Conservation (phyloP, 768 basidiomycete species). For the Phylloporus rhodoxanthus region DNA sequence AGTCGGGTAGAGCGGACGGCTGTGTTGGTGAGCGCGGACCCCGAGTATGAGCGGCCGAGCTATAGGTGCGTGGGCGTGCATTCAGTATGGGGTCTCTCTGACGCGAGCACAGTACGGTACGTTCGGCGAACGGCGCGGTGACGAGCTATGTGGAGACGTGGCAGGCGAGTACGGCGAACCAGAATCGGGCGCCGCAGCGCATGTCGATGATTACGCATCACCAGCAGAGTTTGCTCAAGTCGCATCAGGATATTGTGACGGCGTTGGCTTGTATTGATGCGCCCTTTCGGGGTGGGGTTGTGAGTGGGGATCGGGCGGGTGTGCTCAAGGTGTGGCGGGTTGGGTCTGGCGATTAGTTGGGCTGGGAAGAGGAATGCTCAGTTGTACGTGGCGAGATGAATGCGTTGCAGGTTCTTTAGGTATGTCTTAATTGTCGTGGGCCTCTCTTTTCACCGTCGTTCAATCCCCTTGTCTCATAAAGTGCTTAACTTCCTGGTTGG, state of each 20-base stretch:
- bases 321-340: conserved; percentile 88
- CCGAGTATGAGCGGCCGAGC: conserved; percentile 66
- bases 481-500: too few species aligned
- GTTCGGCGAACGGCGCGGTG: conserved; percentile 37
- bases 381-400: too few species aligned
- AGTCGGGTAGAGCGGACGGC: conserved; percentile 64
- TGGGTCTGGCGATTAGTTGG: conserved; percentile 41
- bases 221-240: conserved; percentile 77
- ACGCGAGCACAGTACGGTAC: conserved; percentile 24
- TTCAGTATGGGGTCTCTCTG: neutral
- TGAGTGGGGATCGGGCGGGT: conserved; percentile 89
- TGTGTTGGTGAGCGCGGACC: conserved; percentile 73
- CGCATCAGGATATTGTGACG: conserved; percentile 89
- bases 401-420: too few species aligned
- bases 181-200: conserved; percentile 64
- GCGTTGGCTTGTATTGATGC: conserved; percentile 83
- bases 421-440: too few species aligned
- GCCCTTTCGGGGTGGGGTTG: conserved; percentile 85
- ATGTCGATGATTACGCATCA: conserved; percentile 74
- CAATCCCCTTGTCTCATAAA: too few species aligned
- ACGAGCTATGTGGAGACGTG: conserved; percentile 63
- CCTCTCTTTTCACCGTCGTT: too few species aligned
- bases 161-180: conserved; percentile 39
- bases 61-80: conserved; percentile 53
- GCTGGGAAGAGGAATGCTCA: too few species aligned